Conservation (phyloP, 495 filamentous ascomycete genomes). For the Xylaria palmicola region DNA sequence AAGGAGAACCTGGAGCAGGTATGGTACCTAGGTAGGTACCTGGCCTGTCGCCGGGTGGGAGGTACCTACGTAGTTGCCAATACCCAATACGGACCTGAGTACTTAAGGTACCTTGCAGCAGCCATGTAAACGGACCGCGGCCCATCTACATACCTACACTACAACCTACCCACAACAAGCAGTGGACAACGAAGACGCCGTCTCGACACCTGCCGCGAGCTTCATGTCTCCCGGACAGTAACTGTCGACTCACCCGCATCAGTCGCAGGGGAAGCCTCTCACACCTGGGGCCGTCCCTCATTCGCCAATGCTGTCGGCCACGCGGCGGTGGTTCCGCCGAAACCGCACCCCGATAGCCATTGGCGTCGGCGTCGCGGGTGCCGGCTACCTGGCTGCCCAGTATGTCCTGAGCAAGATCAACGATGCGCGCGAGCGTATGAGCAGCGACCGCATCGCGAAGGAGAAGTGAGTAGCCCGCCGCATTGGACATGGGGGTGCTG, state of each 20-base stretch:
- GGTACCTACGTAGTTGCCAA: no score
- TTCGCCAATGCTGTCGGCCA: conserved; percentile 73
- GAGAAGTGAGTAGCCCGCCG: conserved; percentile 72
- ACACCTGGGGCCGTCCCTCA: not conserved
- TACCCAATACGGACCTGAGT: no score
- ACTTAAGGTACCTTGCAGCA: no score
- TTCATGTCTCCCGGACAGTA: conserved; percentile 1
- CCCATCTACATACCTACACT: no score
- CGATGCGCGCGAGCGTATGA: conserved; percentile 92
- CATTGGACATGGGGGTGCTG: no score
- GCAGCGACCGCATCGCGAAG: conserved; percentile 86
- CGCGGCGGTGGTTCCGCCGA: conserved; percentile 83
- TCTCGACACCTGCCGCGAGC: not conserved
- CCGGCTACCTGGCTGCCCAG: conserved; percentile 87
- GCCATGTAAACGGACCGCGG: no score
- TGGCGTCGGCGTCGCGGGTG: conserved; percentile 80
- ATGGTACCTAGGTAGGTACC: no score
- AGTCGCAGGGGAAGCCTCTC: not conserved
- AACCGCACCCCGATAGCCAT: conserved; percentile 89
- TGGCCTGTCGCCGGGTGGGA: no score
- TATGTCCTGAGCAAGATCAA: conserved; percentile 89
- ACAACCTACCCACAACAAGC: no score
- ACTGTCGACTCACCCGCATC: not conserved
- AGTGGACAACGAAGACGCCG: no score
- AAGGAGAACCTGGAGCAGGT: no score